Evolutionary conservation across 192 early-diverging fungal genomes (phyloP), one percentile per base, ranked within the genome.

Genomic region (Linnemannia zychae): DNA sequence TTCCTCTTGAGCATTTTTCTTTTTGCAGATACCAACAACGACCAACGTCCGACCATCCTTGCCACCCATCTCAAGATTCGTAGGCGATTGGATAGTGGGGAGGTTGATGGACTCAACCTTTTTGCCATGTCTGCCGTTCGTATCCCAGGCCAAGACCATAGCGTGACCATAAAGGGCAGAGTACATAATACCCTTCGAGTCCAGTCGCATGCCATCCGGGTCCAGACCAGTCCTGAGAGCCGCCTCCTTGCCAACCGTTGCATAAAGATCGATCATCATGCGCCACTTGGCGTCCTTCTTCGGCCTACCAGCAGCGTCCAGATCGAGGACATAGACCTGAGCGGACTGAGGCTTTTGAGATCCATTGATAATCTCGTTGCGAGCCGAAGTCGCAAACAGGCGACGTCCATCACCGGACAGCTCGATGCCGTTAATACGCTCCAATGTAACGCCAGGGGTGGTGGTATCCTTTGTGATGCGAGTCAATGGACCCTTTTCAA

Each of bases 101-200:
- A 74, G 72, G 7, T 63, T 53, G 36, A 74, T 74, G 53, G 63
- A 53, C 34, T 74, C 72, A 40, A 74, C 72, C 24, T 74, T 74
- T 57, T 74, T 74, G 53, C 72, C 72, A 22, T n/a, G 72, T 33
- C 34, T 74, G 53, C 72, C 72, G 20, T 60, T 74, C 36, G 72
- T 74, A 20, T 74, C 72, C 72, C 72, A 74, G n/a, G 72, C 72
- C 72, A 74, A 74, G 72, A 74, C 72, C 36, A 28, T 31, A 37
- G 50, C 72, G 37, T 74, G 72, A 24, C 34, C 72, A 74, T 74
- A 60, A 63, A 74, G 72, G 34, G 72, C 52, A 60, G 72, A 74
- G 52, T 74, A 74, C 72, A 74, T 74, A n/a, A 74, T 74, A 38
- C 72, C 72, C 72, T 74, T 74, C 72, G 37, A 60, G 72, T 74